Evolutionary conservation across 2,329 filamentous ascomycete species (phyloP).

Genomic region (Colletotrichum abscissum): DNA sequence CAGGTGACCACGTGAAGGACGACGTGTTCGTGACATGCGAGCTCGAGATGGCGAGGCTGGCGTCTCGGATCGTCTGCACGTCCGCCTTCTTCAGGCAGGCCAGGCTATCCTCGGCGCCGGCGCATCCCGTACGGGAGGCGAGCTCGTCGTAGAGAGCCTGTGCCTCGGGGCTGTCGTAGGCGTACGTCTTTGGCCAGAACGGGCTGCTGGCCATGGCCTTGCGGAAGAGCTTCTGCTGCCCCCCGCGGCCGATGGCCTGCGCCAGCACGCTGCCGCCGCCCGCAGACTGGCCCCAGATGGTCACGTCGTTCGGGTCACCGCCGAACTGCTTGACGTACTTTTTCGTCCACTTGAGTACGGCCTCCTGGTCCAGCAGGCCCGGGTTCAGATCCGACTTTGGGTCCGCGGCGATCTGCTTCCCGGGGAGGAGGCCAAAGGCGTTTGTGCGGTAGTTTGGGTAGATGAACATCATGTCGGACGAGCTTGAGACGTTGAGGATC

Average conservation of each 20-base stretch:
- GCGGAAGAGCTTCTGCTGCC: slow-evolving; percentile 37
- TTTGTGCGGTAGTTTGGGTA: slow-evolving; percentile 67
- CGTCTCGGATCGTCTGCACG: slow-evolving; percentile 63
- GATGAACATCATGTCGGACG: slow-evolving; percentile 59
- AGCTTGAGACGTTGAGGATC: slow-evolving; percentile 63
- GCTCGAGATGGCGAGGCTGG: slow-evolving; percentile 58
- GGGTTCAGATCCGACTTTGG: slow-evolving; percentile 60
- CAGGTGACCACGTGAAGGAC: slow-evolving; percentile 70
- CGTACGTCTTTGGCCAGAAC: slow-evolving; percentile 70
- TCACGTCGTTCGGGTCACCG: slow-evolving; percentile 41
- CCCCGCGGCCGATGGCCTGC: slow-evolving; percentile 30
- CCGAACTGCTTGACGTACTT: slow-evolving; percentile 42
- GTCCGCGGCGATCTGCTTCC: slow-evolving; percentile 56
- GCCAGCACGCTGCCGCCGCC: slow-evolving; percentile 39
- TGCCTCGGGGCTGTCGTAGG: slow-evolving; percentile 60
- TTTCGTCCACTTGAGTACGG: slow-evolving; percentile 43
- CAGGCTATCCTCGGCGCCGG: slow-evolving; percentile 54
- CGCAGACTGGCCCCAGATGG: slow-evolving; percentile 44
- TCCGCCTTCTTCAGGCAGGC: slow-evolving; percentile 65
- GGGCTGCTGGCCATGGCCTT: slow-evolving; percentile 55
- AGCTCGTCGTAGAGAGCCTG: slow-evolving; percentile 62
- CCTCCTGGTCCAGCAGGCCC: slow-evolving; percentile 52
- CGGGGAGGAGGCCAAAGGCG: slow-evolving; percentile 66
- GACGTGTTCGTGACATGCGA: slow-evolving; percentile 65
- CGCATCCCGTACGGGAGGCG: slow-evolving; percentile 59